Base-by-base conservation (phyloP, 2,329 filamentous ascomycete genomes). In the Pseudocercospora fijiensis region DNA sequence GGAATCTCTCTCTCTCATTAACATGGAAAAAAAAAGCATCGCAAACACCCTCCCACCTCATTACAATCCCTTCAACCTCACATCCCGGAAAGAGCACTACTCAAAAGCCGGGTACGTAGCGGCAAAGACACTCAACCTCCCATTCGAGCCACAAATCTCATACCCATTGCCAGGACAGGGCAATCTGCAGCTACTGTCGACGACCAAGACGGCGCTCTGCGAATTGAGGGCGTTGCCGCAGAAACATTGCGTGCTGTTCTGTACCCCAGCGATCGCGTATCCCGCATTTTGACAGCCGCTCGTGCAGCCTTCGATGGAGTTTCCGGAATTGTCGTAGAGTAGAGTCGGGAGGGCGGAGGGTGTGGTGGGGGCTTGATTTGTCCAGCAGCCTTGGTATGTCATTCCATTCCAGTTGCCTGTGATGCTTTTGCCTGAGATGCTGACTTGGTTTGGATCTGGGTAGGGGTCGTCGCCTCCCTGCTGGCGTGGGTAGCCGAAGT, bases 331-430 rank as follows among this genome's bases (percentile, higher is more conserved):
- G 47, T 67, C 63, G 56, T 66, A 70, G 26, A 70, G 61, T 53
- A 68, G 64, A 11, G 68, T 68, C 8, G 69, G 33, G n/a, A 75
- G 64, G 1, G 70, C 67, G n/a, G 60, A 60, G 8, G 61, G 56
- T 1, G 66, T 68, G 6, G 45, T 55, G 0, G 69, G 66, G 20
- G 66, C 60, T 20, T 68, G 65, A 51, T 77, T 73, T 13, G 70
- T 72, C 61, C 67, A 77, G 69, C 75, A 77, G 10, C 75, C 75
- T 43, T 69, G 67, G 61, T 74, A 76, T 1, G 73, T 75, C 72
- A 75, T 74, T 59, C 60, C 60, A 20, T 52, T 62, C 60, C 60
- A 62, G 30, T 57, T 62, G 9, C 60, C 60, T 16, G 53, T 62
- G 43, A 58, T 62, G 7, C 55, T 62, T 13, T 27, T 20, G n/a